Percentiles rank a stretch among this genome's conserved stretches.
phyloP scores from a whole-genome alignment of 2,329 filamentous ascomycete genomes.

The Aureobasidium melanogenum region DNA sequence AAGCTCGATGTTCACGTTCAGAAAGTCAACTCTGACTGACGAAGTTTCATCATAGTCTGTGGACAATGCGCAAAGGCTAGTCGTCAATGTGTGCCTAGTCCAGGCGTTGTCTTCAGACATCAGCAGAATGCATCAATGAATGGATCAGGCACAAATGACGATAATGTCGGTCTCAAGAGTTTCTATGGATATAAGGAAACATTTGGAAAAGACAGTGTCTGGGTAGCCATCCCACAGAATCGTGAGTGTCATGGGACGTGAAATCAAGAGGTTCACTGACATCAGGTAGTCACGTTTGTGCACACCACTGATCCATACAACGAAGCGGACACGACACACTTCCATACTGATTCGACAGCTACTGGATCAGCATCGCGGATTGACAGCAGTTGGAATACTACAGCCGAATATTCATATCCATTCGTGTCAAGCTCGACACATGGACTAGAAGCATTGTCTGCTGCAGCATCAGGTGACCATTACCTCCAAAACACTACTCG shows the following conservation, averaged over 20 bases:
- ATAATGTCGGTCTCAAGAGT: slow-evolving; percentile 43
- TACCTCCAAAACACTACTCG: slow-evolving; percentile 17
- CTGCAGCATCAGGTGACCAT: slow-evolving; percentile 37
- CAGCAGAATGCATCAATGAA: slow-evolving; percentile 64
- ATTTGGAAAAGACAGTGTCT: slow-evolving; percentile 51
- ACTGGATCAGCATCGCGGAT: not conserved
- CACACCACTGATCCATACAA: slow-evolving; percentile 55
- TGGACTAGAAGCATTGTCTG: slow-evolving; percentile 46
- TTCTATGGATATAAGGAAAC: slow-evolving; percentile 61
- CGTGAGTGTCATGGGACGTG: slow-evolving; percentile 29
- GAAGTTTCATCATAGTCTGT: slow-evolving; percentile 28
- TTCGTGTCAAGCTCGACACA: slow-evolving; percentile 27
- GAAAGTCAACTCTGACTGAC: not conserved
- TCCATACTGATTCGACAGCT: not conserved
- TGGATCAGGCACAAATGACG: slow-evolving; percentile 34
- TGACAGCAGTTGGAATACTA: not conserved
- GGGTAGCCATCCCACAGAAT: slow-evolving; percentile 53
- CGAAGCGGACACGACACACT: slow-evolving; percentile 27
- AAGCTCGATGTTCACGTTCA: not conserved
- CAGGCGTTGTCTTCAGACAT: slow-evolving; percentile 57
- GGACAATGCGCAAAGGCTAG: slow-evolving; percentile 53
- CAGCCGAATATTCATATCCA: not conserved
- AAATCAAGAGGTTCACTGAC: not conserved
- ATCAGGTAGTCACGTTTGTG: slow-evolving; percentile 47
- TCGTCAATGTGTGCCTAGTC: slow-evolving; percentile 51